Conservation (phyloP, 768 basidiomycete genomes). For the Boletellus ananas region DNA sequence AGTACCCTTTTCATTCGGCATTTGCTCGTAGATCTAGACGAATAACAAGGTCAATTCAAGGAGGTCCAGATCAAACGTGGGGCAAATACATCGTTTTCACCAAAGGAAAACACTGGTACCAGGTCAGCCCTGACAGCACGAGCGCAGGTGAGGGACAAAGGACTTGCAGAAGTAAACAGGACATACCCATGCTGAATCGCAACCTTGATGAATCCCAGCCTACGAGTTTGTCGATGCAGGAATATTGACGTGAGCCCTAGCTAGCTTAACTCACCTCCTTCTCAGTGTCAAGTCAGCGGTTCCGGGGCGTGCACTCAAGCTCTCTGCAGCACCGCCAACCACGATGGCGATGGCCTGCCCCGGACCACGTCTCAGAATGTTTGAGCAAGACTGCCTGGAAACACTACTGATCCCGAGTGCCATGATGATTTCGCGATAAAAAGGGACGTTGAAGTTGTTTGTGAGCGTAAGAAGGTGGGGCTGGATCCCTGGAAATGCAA, state of each 20-base stretch:
- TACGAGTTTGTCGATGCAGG: conserved; percentile 19
- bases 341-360: conserved; percentile 86
- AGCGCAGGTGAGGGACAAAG: conserved; percentile 3
- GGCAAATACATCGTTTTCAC: conserved; percentile 88
- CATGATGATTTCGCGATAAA: conserved; percentile 90
- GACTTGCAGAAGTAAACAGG: background rate
- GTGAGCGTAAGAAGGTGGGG: conserved; percentile 91
- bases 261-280: conserved; percentile 45
- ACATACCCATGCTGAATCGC: conserved; percentile 84
- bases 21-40: conserved; percentile 87
- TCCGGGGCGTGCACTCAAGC: conserved; percentile 91
- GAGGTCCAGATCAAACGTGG: background rate
- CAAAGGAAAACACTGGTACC: conserved; percentile 97
- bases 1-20: conserved; percentile 93
- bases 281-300: conserved; percentile 86
- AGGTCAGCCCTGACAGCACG: conserved; percentile 69
- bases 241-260: background rate
- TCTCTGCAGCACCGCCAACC: conserved; percentile 94
- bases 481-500: conserved; percentile 82
- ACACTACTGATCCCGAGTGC: conserved; percentile 90
- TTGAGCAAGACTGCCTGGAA: conserved; percentile 84
- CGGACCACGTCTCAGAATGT: conserved; percentile 66
- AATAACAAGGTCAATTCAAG: background rate
- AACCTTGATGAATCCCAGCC: conserved; percentile 93
- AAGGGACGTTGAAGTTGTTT: conserved; percentile 86